Evolutionary conservation across 1,284 basidiomycete genomes (phyloP), one percentile per base, ranked within the genome.

Genomic region (Salmacisia buchloeana): DNA sequence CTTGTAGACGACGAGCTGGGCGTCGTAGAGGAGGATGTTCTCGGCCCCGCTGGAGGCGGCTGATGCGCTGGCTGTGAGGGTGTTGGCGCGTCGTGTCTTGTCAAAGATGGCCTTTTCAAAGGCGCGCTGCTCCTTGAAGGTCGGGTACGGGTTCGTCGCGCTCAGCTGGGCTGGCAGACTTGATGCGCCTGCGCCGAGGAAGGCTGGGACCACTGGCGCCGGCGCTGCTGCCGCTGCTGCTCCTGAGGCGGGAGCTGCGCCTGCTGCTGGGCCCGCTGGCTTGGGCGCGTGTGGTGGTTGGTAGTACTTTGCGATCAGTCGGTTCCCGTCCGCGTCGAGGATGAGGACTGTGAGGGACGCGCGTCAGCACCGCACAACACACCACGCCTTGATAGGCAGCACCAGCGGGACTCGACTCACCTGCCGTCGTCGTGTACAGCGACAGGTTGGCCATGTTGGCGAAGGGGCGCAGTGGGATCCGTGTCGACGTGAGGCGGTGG

Each of bases 91-190:
- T 52, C 75, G 67, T 18, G 76, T 77, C 83, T 99, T 99, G 75
- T 92, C 89, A 85, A 88, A 96, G 45, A 98, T 83, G 2, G 89
- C 90, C 83, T 94, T 94, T 83, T 98, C 96, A 77, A 97, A 97
- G 31, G 88, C 86, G 58, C 90, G 88, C 81, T 97, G 94, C 78
- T 99, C 94, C 81, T 97, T 97, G 72, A 91, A 77, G 15, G 87
- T 88, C 21, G 83, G 78, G 45, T 90, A 84, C 39, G 86, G 85
- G 76, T 89, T 90, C 46, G 67, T 69, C 36, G 74, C 67, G 18
- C 54, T 65, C 18, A 75, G 67, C 57, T 77, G 73, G 7, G 66
- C 39, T 5, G 68, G 61, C 18, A 59, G 49, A 23, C 52, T 58
- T 3, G 54, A 39, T 27, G 52, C 10, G 1, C 21, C 25, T 13